A percentile compares a stretch with the other conserved stretches of the same genome.
Conservation (phyloP, 441 rosid species). For the Capsella rubella region DNA sequence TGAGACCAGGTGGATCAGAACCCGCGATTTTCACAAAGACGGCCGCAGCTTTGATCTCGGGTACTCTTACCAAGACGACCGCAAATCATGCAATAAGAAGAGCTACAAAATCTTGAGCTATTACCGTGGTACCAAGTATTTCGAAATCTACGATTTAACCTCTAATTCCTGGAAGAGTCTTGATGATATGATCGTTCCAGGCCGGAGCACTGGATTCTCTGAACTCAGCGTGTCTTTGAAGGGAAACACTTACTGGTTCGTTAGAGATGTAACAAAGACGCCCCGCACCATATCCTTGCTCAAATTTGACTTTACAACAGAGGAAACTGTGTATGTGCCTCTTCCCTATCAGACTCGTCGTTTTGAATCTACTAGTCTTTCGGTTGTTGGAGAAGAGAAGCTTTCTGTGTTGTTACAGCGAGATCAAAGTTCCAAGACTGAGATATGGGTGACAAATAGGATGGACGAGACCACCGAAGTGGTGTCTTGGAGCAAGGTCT, state of each 20-base stretch:
- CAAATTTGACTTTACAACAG: not conserved
- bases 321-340: not conserved
- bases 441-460: constrained; percentile 22
- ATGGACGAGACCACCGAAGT: not conserved
- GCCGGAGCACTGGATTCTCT: not conserved
- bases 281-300: not conserved
- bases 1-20: constrained; percentile 2
- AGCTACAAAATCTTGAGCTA: not conserved
- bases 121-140: not conserved
- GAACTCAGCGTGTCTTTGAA: not conserved
- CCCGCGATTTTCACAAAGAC: not conserved
- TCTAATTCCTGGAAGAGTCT: not conserved
- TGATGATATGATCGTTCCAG: not conserved
- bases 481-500: not conserved
- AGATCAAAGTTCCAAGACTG: not conserved
- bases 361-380: not conserved
- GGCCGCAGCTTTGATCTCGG: not conserved
- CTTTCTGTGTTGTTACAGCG: not conserved
- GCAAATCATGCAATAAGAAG: not conserved
- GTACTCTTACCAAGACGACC: not conserved
- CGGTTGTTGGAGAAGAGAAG: not conserved
- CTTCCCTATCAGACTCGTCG: constrained; percentile 2
- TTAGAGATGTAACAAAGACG: not conserved
- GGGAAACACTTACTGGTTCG: not conserved
- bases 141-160: not conserved